Percentiles rank a stretch among this genome's conserved stretches.
Evolutionary conservation across 2,329 filamentous ascomycete genomes (phyloP).

Genomic region (Peltaster fructicola): DNA sequence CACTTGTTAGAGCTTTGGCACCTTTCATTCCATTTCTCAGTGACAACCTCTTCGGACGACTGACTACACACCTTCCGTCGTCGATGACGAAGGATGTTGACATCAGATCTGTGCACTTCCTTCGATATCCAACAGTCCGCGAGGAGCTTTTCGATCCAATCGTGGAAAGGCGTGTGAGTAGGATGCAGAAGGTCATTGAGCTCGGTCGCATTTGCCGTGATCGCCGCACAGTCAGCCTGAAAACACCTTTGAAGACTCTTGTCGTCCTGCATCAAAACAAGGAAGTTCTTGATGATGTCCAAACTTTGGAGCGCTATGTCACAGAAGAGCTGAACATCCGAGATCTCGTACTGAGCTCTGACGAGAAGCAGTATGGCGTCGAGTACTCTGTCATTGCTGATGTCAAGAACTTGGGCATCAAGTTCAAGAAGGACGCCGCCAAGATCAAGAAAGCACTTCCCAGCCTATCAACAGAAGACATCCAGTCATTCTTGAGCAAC

Average conservation of each 20-base stretch:
- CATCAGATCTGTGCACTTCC: constrained; percentile 75
- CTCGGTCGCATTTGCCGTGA: constrained; percentile 75
- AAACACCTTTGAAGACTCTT: constrained; percentile 77
- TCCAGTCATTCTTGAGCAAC: constrained; percentile 50
- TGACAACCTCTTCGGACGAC: constrained; percentile 77
- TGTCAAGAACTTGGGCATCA: constrained; percentile 89
- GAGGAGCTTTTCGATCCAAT: constrained; percentile 73
- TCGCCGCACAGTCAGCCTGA: constrained; percentile 65
- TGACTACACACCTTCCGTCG: constrained; percentile 67
- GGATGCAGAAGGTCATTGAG: constrained; percentile 95
- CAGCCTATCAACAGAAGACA: constrained; percentile 57
- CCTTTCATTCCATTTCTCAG: constrained; percentile 94
- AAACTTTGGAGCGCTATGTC: constrained; percentile 74
- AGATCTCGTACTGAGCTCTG: constrained; percentile 64
- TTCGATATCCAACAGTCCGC: constrained; percentile 74
- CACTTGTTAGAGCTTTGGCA: constrained; percentile 69
- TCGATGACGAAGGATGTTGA: constrained; percentile 48
- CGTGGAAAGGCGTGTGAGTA: constrained; percentile 68
- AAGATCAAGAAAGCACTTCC: constrained; percentile 86
- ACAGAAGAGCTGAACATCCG: constrained; percentile 81
- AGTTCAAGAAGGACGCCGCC: constrained; percentile 85
- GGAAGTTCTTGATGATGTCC: constrained; percentile 72
- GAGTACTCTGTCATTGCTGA: constrained; percentile 81
- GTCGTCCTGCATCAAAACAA: constrained; percentile 73
- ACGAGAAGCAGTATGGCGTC: constrained; percentile 83